phyloP scores from a whole-genome alignment of 2,329 filamentous ascomycete genomes.

The Penicillium olsonii region DNA sequence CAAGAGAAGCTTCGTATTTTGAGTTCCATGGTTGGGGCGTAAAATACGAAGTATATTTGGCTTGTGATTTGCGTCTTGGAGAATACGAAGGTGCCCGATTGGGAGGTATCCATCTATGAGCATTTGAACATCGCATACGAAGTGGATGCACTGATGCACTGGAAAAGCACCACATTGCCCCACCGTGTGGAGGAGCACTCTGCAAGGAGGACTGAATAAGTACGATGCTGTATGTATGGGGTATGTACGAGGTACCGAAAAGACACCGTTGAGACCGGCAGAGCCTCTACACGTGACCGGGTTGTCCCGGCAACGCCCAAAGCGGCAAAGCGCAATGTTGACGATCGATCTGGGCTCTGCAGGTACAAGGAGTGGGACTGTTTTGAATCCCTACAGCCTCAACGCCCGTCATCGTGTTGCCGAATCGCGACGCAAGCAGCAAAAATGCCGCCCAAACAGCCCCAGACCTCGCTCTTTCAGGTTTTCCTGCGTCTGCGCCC shows the following conservation, averaged over 20 bases:
- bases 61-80: too few species aligned
- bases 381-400: background rate
- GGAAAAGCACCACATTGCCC: too few species aligned
- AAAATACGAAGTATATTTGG: slow-evolving; percentile 2
- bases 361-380: background rate
- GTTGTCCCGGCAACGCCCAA: slow-evolving; percentile 9
- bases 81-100: too few species aligned
- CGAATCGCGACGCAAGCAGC: background rate
- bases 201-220: too few species aligned
- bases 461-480: slow-evolving; percentile 72
- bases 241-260: too few species aligned
- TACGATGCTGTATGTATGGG: too few species aligned
- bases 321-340: slow-evolving; percentile 3
- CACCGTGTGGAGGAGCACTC: too few species aligned
- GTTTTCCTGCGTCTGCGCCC: slow-evolving; percentile 85
- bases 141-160: too few species aligned
- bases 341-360: slow-evolving; percentile 7
- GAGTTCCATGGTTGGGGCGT: background rate
- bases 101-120: too few species aligned
- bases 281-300: background rate
- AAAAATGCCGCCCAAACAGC: slow-evolving; percentile 43
- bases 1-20: background rate
- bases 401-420: background rate
- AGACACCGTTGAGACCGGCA: too few species aligned
- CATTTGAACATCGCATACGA: too few species aligned